phyloP scores from a whole-genome alignment of 2,329 filamentous ascomycete species.

The Furcasterigmium furcatum region DNA sequence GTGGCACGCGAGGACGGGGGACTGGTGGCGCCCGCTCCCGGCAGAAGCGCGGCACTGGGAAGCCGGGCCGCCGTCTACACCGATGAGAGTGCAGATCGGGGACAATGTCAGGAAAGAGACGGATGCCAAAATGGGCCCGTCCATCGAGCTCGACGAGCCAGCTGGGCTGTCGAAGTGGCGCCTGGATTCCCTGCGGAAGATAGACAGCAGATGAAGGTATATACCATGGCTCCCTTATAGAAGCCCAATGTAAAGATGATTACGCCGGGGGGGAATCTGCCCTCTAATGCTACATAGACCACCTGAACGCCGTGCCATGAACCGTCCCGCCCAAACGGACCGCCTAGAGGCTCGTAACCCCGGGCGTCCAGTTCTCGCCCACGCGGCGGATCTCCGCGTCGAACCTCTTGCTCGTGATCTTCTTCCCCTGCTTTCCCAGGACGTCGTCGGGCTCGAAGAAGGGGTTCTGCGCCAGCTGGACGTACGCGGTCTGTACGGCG shows the following conservation, averaged over 20 bases:
- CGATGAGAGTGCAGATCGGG: slow-evolving; percentile 4
- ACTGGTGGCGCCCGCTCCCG: slow-evolving; percentile 63
- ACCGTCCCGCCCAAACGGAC: background rate
- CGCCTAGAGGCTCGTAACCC: slow-evolving; percentile 56
- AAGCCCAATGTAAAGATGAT: slow-evolving; percentile 1
- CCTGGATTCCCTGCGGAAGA: slow-evolving; percentile 26
- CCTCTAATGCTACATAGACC: background rate
- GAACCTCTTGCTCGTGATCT: slow-evolving; percentile 81
- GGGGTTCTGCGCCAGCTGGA: slow-evolving; percentile 84
- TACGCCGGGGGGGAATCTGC: slow-evolving; percentile 9
- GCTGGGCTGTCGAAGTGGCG: slow-evolving; percentile 35
- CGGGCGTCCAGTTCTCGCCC: slow-evolving; percentile 80
- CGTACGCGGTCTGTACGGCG: slow-evolving; percentile 90
- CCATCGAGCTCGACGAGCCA: slow-evolving; percentile 28
- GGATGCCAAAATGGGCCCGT: slow-evolving; percentile 11
- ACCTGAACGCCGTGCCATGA: slow-evolving; percentile 6
- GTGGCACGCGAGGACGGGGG: slow-evolving; percentile 64
- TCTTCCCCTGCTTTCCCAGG: slow-evolving; percentile 52
- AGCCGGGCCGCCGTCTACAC: slow-evolving; percentile 13
- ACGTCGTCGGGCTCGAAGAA: slow-evolving; percentile 87
- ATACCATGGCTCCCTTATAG: too few relatives aligned
- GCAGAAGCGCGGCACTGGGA: slow-evolving; percentile 67
- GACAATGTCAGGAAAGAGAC: background rate
- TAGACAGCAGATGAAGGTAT: too few relatives aligned
- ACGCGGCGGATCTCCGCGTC: slow-evolving; percentile 79